These are phyloP conservation scores for Colletotrichum navitas DNA, from an alignment of 2,329 filamentous ascomycete species.

Conservation along the genomic window DNA sequence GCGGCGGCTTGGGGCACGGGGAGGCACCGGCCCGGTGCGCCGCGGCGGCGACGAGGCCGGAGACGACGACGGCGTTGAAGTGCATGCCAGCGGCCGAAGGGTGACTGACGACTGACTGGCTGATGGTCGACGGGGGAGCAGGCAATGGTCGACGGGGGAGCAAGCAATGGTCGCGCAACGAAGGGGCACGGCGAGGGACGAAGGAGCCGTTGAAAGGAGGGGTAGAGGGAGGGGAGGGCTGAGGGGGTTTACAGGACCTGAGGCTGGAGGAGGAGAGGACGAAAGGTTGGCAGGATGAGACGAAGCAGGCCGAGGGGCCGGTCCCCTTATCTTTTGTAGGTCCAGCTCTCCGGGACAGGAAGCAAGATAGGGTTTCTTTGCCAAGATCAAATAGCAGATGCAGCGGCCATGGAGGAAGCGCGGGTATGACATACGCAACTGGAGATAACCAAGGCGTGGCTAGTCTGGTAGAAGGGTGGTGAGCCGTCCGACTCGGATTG, in stretches of 20 bases:
- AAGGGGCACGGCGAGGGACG: constrained; percentile 12
- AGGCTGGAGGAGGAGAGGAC: not conserved
- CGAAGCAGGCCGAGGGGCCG: not conserved
- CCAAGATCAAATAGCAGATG: constrained; percentile 19
- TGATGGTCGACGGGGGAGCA: not conserved
- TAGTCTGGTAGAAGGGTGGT: not conserved
- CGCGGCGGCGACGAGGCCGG: constrained; percentile 47
- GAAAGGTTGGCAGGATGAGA: not conserved
- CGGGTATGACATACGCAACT: constrained; percentile 8
- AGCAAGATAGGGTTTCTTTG: constrained; percentile 9
- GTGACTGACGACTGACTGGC: not conserved
- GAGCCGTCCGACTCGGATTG: constrained; percentile 13
- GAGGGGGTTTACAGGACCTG: not conserved
- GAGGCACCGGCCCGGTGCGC: constrained; percentile 35
- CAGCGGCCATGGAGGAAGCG: not conserved
- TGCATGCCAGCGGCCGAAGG: constrained; percentile 47
- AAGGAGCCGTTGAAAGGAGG: not conserved
- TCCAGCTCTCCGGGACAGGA: not conserved
- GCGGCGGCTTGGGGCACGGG: constrained; percentile 30
- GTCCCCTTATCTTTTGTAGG: constrained; percentile 29
- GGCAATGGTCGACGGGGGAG: constrained; percentile 1
- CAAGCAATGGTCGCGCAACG: constrained; percentile 6
- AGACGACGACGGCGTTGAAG: constrained; percentile 47
- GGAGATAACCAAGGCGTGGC: constrained; percentile 10
- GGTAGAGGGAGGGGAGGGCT: not conserved